Percentiles rank a stretch among this genome's conserved stretches.
Conservation (phyloP, 306 rosid species). For the Rosa persica region DNA sequence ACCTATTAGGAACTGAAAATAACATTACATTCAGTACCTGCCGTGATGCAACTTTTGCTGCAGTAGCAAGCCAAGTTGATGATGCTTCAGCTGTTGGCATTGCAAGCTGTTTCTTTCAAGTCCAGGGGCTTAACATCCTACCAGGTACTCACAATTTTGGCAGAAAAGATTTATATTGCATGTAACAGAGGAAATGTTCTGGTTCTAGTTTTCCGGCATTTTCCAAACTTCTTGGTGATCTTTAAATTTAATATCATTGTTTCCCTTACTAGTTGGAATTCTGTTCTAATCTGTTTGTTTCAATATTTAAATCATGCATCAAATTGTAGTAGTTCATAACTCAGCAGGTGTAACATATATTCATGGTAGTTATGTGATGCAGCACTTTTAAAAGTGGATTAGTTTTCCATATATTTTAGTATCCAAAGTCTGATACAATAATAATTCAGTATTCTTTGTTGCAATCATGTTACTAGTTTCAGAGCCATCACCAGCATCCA, state of each 20-base stretch:
- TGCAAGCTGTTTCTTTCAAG: conserved; percentile 91
- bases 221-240: neutral
- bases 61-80: conserved; percentile 83
- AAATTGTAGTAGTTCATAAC: neutral
- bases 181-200: neutral
- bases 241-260: neutral
- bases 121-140: conserved; percentile 61
- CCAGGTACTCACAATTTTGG: conserved; percentile 47
- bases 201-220: neutral
- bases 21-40: conserved; percentile 83
- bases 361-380: neutral
- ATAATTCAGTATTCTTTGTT: neutral
- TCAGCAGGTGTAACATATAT: neutral
- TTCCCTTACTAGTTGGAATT: neutral
- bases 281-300: neutral
- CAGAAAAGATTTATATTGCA: neutral
- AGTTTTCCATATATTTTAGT: neutral
- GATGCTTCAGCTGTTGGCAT: conserved; percentile 55
- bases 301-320: neutral
- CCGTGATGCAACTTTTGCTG: conserved; percentile 85
- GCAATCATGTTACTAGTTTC: conserved; percentile 45
- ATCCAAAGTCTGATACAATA: neutral
- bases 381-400: neutral
- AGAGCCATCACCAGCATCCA: conserved; percentile 56
- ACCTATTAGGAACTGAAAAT: conserved; percentile 58